phyloP scores from a whole-genome alignment of 805 yeast species.

The Zygosaccharomyces rouxii region DNA sequence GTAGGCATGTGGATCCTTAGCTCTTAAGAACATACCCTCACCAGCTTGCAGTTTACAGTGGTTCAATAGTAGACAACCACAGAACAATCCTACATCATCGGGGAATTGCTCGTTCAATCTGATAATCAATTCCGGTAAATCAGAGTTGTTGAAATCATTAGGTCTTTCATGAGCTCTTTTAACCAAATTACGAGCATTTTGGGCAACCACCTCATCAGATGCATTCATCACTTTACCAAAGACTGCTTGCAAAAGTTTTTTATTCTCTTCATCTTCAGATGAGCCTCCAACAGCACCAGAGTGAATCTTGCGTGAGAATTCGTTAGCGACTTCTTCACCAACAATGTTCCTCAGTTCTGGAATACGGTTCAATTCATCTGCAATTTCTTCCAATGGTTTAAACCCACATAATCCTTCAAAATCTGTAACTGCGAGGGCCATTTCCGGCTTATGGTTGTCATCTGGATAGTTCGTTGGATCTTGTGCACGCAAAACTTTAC shows the following conservation, averaged over 20 bases:
- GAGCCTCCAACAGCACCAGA: slow-evolving; percentile 44
- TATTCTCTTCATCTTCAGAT: slow-evolving; percentile 52
- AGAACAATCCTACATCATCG: slow-evolving; percentile 87
- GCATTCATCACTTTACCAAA: slow-evolving; percentile 85
- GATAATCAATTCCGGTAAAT: slow-evolving; percentile 66
- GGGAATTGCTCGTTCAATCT: slow-evolving; percentile 87
- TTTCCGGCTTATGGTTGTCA: slow-evolving; percentile 98
- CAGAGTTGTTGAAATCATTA: slow-evolving; percentile 46
- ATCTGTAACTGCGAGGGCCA: slow-evolving; percentile 95
- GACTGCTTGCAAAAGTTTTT: slow-evolving; percentile 63
- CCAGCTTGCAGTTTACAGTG: slow-evolving; percentile 80
- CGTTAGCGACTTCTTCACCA: slow-evolving; percentile 53
- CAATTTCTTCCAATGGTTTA: slow-evolving; percentile 80
- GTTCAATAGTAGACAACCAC: slow-evolving; percentile 90
- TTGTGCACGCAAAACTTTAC: slow-evolving; percentile 61
- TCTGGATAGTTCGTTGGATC: slow-evolving; percentile 97
- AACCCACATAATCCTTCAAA: slow-evolving; percentile 99
- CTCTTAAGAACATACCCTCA: slow-evolving; percentile 94
- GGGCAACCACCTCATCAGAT: slow-evolving; percentile 51
- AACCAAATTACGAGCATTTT: slow-evolving; percentile 61
- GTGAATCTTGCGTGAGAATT: slow-evolving; percentile 49
- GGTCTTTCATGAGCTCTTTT: slow-evolving; percentile 58
- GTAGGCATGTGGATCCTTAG: slow-evolving; percentile 98
- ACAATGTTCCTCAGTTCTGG: slow-evolving; percentile 75
- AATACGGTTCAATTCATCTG: slow-evolving; percentile 58